Conservation (phyloP, 202 grass and related monocot species). For the Dendrocalamus latiflorus region DNA sequence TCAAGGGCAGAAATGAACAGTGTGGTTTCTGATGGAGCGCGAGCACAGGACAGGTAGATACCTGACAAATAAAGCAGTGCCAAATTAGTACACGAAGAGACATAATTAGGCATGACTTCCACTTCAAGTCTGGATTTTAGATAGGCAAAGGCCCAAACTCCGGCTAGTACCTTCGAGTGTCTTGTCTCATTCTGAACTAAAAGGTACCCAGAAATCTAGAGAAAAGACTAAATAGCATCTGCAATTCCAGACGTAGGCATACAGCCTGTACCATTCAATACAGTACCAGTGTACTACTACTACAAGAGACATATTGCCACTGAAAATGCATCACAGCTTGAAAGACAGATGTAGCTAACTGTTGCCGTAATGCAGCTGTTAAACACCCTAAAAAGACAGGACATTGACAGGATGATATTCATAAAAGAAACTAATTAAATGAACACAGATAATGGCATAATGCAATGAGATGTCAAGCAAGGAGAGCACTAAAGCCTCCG, state of each 20-base stretch:
- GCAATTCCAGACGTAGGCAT: neutral
- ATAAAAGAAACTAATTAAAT: neutral
- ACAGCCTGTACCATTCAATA: neutral
- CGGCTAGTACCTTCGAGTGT: neutral
- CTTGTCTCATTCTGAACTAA: neutral
- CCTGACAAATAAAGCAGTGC: slow-evolving; percentile 26
- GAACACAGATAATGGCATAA: neutral
- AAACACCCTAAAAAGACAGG: neutral
- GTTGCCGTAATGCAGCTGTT: neutral
- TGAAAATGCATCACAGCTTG: neutral
- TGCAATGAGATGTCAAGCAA: neutral
- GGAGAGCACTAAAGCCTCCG: neutral
- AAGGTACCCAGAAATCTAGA: neutral
- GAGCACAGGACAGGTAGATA: slow-evolving; percentile 1
- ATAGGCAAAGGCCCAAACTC: slow-evolving; percentile 12
- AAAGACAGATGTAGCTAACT: neutral
- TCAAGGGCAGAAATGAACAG: neutral
- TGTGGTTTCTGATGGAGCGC: neutral
- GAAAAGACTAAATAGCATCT: neutral
- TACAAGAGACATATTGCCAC: neutral
- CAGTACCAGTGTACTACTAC: neutral
- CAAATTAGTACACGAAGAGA: slow-evolving; percentile 4
- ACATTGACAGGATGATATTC: neutral
- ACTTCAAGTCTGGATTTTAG: slow-evolving; percentile 4
- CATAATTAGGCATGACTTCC: neutral